Base-by-base conservation (phyloP, 257 asterid genomes). In the Echium plantagineum region DNA sequence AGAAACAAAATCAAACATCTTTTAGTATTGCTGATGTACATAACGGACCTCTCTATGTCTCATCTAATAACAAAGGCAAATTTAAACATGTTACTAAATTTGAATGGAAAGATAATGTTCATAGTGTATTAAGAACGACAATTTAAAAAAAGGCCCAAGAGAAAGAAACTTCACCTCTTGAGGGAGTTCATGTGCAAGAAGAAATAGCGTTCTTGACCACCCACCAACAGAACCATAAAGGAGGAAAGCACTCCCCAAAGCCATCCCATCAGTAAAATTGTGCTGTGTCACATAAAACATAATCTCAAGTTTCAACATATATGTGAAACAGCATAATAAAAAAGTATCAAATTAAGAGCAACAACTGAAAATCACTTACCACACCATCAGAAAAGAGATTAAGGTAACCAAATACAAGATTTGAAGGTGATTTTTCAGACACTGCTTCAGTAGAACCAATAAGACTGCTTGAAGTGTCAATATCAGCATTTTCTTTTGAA, bases 251-350 rank as follows among this genome's bases (percentile, higher is more conserved):
- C 89, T 91, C 72, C 98, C 98, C 86, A 91, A 76, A 67, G 98
- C 98, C 94, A 91, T 84, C 63, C 98, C 98, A 72, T 91, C 98
- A 48, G 98, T 91, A 76, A 91, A 91, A 78, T 91, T 91, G 78
- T 91, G 98, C 97, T 91, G 94, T 64, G 60, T 42, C 74, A 71
- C 59, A 48, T 58, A 26, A 70, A 38, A 71, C 20, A 62, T 18
- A 57, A 61, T 47, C 55, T 64, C 55, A 55, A 67, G 13, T 42
- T 4, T 35, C 15, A 35, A 35, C 47, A 35, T 35, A 35, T 7
- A 8, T 35, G 47, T 35, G 6, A 7, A 35, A 21, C 38, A 24
- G 35, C 16, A 21, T 53, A 52, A 52, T 8, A n/a, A n/a, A 52
- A 3, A 53, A 53, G 22, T 53, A n/a, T 21, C 24, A 53, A 53